phyloP scores from a whole-genome alignment of 345 rosid genomes.

The Eucalyptus cloeziana region DNA sequence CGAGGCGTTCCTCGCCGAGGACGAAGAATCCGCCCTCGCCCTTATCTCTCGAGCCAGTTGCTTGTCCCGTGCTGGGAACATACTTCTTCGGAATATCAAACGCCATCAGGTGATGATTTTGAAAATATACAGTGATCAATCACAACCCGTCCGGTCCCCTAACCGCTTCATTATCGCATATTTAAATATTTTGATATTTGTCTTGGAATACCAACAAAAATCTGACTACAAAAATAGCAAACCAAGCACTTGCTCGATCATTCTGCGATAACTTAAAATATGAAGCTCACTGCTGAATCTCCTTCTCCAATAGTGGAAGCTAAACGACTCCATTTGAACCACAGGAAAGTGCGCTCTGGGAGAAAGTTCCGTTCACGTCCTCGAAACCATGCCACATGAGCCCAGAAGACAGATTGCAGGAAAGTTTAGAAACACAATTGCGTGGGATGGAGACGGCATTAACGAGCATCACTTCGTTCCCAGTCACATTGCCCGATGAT shows the following conservation, averaged over 20 bases:
- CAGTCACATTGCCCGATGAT: conserved; percentile 1
- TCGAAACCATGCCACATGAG: conserved; percentile 21
- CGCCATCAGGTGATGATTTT: conserved; percentile 15
- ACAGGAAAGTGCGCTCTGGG: conserved; percentile 80
- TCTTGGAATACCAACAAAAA: conserved; percentile 7
- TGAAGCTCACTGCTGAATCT: neutral
- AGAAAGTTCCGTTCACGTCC: conserved; percentile 50
- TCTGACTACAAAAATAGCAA: neutral
- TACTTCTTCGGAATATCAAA: conserved; percentile 37
- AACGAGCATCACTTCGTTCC: conserved; percentile 18
- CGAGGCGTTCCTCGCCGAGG: conserved; percentile 46
- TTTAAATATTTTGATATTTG: neutral
- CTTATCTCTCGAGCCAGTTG: conserved; percentile 53
- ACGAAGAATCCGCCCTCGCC: conserved; percentile 27
- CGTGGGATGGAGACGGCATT: conserved; percentile 83
- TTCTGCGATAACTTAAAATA: neutral
- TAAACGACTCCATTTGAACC: neutral
- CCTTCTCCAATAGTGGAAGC: neutral
- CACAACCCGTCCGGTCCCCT: neutral
- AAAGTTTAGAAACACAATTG: conserved; percentile 33
- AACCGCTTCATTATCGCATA: neutral
- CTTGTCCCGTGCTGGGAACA: conserved; percentile 21
- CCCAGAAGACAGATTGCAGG: conserved; percentile 37
- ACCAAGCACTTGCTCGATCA: neutral
- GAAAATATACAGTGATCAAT: neutral